Base-by-base conservation (phyloP, 1,284 basidiomycete genomes). In the Apiotrichum veenhuisii region DNA sequence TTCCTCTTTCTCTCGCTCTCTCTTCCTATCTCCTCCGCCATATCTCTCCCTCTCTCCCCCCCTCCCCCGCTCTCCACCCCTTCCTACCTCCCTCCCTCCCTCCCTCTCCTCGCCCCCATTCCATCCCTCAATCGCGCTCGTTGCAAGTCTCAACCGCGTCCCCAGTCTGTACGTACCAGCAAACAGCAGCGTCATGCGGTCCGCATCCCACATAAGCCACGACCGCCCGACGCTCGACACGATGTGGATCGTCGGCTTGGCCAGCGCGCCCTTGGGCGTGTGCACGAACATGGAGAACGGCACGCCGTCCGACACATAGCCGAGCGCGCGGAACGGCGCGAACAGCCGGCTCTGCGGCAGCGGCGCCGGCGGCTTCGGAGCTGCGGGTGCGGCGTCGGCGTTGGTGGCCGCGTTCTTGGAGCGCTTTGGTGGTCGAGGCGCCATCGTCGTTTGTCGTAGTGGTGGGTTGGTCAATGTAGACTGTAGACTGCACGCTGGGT, bases 181-280 rank as follows among this genome's bases (percentile, higher is more conserved):
- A 73, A 98, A 98, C 46, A 98, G 81, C 47, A 98, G 78, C 18
- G 83, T 84, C 89, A 98, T 93, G 77, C 87, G 90, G 34, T 86
- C 89, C 15, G 91, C 92, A 70, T 97, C 92, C 95, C 95, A 98
- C 76, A 98, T 82, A 22, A 91, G 89, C 95, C 95, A 98, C 65
- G 89, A 86, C 61, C 82, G 84, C 17, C 95, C 95, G 7, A 98
- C 76, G 67, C 90, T 94, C 15, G 93, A 96, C 42, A 97, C 78
- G 48, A 98, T 80, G 65, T 91, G 87, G 57, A 92, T 80, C 47
- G 84, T 82, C 1, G 91, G 90, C 1, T 87, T 88, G 45, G 89
- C 87, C 0, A 87, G 85, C 10, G 90, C 86, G 34, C 91, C 91
- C 74, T 93, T 95, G 70, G 87, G 83, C 3, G 90, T 87, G 60